Base-by-base conservation (phyloP, 805 yeast genomes). In the Wickerhamomyces tratensis region DNA sequence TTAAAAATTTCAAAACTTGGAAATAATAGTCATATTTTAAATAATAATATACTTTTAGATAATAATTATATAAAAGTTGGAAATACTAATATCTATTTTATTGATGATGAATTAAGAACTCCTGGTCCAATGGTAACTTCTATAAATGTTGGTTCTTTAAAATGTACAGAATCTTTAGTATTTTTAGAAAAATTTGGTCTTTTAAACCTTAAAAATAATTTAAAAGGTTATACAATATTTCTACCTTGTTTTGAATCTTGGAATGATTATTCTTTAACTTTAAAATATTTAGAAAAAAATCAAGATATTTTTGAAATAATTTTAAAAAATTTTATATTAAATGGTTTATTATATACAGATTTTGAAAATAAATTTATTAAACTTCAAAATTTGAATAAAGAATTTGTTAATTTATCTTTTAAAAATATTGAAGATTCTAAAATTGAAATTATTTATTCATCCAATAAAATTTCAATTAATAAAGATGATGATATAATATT, bases 201-300 rank as follows among this genome's bases (percentile, higher is more conserved):
- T 31, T 61, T 77, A 25, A 72, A 74, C 44, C 65, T 82, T 36
- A 63, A 70, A 11, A 70, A 69, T 5, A 82, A 80, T 44, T 59
- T 64, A 20, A 53, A 64, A 20, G 94, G 94, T 0, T 86, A 87
- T 63, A 77, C 96, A 0, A 62, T 82, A 0, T 74, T 89, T 41
- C 63, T 89, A 29, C 98, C 98, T 0, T 80, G 88, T 44, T 78
- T 83, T 30, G 65, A 69, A 36, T 74, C 89, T 0, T 88, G 96
- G 95, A 69, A 71, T 25, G 58, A 63, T 4, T 66, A 79, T 20
- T 84, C 78, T 5, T 63, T 89, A 29, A 71, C 79, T 5, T 63
- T 76, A 39, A 74, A 74, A 37, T 82, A 79, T 56, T 59, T 89
- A 25, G 68, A 76, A 44, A 43, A 58, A 3, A 74, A 86, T 49